Evolutionary conservation across 2,329 filamentous ascomycete species (phyloP).

Genomic region (Phialocephala sp.): DNA sequence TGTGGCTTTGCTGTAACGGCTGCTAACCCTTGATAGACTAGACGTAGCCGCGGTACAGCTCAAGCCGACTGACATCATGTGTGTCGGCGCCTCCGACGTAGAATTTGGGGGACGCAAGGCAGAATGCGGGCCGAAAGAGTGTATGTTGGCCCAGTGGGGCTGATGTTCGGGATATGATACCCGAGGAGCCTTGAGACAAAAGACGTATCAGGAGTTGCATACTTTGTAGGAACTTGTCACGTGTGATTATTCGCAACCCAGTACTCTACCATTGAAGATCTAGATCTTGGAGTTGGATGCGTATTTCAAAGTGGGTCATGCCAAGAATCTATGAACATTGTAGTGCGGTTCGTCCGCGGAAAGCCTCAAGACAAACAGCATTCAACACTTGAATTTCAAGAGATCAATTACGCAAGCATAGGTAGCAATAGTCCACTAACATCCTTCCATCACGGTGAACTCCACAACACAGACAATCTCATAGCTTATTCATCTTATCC

Average conservation of each 20-base stretch:
- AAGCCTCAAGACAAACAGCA: too few relatives aligned
- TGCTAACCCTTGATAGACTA: not conserved
- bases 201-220: conserved; percentile 3
- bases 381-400: too few relatives aligned
- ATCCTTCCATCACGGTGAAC: too few relatives aligned
- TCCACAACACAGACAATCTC: not conserved
- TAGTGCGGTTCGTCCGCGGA: too few relatives aligned
- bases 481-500: not conserved
- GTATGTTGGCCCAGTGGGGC: not conserved
- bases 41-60: not conserved
- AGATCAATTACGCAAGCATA: too few relatives aligned
- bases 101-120: not conserved
- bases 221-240: not conserved
- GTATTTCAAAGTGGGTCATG: too few relatives aligned
- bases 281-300: too few relatives aligned
- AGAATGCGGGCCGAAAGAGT: not conserved
- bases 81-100: not conserved
- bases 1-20: conserved; percentile 1
- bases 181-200: conserved; percentile 1
- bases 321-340: too few relatives aligned
- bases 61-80: not conserved
- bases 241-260: not conserved
- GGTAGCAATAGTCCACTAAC: too few relatives aligned
- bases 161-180: not conserved
- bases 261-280: too few relatives aligned